Evolutionary conservation across 225 moss, liverwort and hornwort genomes (phyloP).

Genomic region (Climacium dendroides): DNA sequence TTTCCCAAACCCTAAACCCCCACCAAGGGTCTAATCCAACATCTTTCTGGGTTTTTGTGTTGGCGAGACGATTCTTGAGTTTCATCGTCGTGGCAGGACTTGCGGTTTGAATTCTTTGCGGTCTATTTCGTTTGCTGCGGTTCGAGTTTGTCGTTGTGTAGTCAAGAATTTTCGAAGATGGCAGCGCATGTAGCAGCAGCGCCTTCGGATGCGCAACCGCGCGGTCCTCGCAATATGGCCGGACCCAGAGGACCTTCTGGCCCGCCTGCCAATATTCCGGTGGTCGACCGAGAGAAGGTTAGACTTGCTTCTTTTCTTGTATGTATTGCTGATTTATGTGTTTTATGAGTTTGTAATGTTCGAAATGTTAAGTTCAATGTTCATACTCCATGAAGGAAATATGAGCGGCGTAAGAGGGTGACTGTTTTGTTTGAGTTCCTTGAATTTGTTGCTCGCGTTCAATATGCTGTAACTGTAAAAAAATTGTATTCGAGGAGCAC

Average conservation of each 20-base stretch:
- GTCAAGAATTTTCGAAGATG: not conserved
- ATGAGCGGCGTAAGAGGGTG: not conserved
- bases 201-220: constrained; percentile 28
- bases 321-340: not conserved
- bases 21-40: not conserved
- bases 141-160: not conserved
- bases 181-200: constrained; percentile 32
- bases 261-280: constrained; percentile 27
- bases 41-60: not conserved
- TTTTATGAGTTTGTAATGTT: not conserved
- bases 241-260: constrained; percentile 41
- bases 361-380: not conserved
- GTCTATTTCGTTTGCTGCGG: not conserved
- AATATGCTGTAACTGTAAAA: not conserved
- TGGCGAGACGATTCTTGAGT: not conserved
- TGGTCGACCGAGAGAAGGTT: constrained; percentile 66
- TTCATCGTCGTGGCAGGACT: not conserved
- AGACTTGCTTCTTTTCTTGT: not conserved
- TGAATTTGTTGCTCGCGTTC: not conserved
- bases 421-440: not conserved
- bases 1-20: not conserved
- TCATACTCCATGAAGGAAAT: not conserved
- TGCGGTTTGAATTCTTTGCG: not conserved
- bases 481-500: not conserved
- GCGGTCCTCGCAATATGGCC: constrained; percentile 38